Evolutionary conservation across 441 rosid species (phyloP).

Genomic region (Pelargonium citronellum): DNA sequence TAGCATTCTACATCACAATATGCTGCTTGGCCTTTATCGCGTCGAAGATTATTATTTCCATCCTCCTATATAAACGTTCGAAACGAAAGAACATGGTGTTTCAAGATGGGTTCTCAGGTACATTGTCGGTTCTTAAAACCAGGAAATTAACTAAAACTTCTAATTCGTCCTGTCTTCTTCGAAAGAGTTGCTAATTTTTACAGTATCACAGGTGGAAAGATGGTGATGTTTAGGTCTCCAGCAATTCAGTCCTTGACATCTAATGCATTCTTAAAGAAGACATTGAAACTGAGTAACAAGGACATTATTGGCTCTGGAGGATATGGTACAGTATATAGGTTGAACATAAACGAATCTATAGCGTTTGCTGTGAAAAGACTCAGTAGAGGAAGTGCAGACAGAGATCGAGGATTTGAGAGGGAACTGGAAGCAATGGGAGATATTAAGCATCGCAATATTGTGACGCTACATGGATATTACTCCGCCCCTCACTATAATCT

Average conservation of each 20-base stretch:
- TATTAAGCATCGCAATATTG: constrained; percentile 77
- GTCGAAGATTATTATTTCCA: constrained; percentile 53
- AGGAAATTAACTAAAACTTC: neutral
- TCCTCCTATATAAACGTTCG: constrained; percentile 68
- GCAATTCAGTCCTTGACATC: constrained; percentile 44
- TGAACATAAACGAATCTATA: constrained; percentile 44
- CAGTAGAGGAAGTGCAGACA: constrained; percentile 55
- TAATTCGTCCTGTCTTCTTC: neutral
- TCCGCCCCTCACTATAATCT: constrained; percentile 58
- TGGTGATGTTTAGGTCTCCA: constrained; percentile 72
- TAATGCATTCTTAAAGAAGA: constrained; percentile 50
- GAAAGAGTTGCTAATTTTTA: neutral
- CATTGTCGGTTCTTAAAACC: neutral
- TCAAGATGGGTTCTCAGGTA: constrained; percentile 51
- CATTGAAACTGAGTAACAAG: constrained; percentile 52
- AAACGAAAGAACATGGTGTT: constrained; percentile 37
- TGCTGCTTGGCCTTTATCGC: constrained; percentile 49
- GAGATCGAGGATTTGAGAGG: constrained; percentile 69
- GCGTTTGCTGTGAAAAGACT: constrained; percentile 77
- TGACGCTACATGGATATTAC: constrained; percentile 72
- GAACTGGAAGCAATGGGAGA: constrained; percentile 83
- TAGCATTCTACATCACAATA: constrained; percentile 53
- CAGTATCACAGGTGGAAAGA: constrained; percentile 50
- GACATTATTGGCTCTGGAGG: constrained; percentile 84
- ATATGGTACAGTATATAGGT: constrained; percentile 63